These are phyloP conservation scores for Starmerella bombi DNA, from an alignment of 805 yeast species.

Conservation along the genomic window DNA sequence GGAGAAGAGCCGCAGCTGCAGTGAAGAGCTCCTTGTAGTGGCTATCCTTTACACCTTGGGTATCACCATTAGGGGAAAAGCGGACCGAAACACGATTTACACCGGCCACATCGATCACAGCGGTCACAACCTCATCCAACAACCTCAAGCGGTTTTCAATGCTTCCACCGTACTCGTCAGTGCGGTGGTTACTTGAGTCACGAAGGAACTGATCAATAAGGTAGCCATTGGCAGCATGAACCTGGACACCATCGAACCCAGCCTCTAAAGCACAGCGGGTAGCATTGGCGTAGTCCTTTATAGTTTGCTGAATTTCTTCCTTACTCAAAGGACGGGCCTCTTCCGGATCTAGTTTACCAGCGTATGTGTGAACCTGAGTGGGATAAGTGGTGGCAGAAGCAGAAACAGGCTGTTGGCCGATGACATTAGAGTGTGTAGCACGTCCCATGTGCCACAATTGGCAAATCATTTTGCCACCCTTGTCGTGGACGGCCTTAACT, in stretches of 20 bases:
- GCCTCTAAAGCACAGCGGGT: slow-evolving; percentile 41
- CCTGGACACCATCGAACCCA: too few species aligned
- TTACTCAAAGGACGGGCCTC: slow-evolving; percentile 30
- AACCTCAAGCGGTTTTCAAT: slow-evolving; percentile 44
- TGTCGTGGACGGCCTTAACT: slow-evolving; percentile 22
- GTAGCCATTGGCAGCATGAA: slow-evolving; percentile 55
- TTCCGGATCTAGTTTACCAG: slow-evolving; percentile 14
- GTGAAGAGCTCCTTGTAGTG: slow-evolving; percentile 26
- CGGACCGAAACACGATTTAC: slow-evolving; percentile 37
- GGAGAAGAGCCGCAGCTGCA: slow-evolving; percentile 14
- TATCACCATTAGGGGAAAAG: slow-evolving; percentile 20
- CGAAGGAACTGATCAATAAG: slow-evolving; percentile 38
- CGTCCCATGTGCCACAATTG: slow-evolving; percentile 20
- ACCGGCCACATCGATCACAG: slow-evolving; percentile 40
- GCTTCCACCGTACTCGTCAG: slow-evolving; percentile 53
- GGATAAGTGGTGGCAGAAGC: slow-evolving; percentile 8
- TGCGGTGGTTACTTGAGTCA: slow-evolving; percentile 35
- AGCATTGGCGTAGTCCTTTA: slow-evolving; percentile 38
- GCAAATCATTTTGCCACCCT: slow-evolving; percentile 20
- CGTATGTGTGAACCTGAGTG: slow-evolving; percentile 6
- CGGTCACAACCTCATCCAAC: slow-evolving; percentile 40
- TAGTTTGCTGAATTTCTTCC: slow-evolving; percentile 33
- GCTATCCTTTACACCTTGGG: slow-evolving; percentile 25
- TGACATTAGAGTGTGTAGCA: slow-evolving; percentile 13
- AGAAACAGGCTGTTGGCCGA: slow-evolving; percentile 11